A percentile compares a stretch with the other conserved stretches of the same genome.
Evolutionary conservation across 139 green algal genomes (phyloP).

Genomic region (Nannochloris sp.): DNA sequence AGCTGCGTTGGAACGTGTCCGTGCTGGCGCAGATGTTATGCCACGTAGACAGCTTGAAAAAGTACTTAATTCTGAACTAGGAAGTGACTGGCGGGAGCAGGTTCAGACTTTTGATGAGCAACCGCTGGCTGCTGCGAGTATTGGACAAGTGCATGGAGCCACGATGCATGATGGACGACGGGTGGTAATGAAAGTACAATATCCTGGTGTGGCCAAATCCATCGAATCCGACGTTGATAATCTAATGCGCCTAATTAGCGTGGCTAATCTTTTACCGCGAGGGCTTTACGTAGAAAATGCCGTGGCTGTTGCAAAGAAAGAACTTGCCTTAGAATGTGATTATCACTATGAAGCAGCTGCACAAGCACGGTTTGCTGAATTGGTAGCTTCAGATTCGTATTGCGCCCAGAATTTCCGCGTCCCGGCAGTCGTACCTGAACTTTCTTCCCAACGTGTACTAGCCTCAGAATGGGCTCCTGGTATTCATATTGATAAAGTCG

Average conservation of each 20-base stretch:
- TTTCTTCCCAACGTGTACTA: slow-evolving; percentile 66
- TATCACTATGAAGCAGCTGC: slow-evolving; percentile 63
- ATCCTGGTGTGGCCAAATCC: slow-evolving; percentile 80
- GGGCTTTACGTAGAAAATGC: slow-evolving; percentile 83
- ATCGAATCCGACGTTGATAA: slow-evolving; percentile 93
- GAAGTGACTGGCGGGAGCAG: slow-evolving; percentile 51
- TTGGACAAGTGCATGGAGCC: slow-evolving; percentile 78
- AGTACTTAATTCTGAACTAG: slow-evolving; percentile 68
- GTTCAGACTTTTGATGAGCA: slow-evolving; percentile 68
- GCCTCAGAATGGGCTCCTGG: slow-evolving; percentile 75
- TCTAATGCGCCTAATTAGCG: slow-evolving; percentile 75
- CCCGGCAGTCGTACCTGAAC: slow-evolving; percentile 60
- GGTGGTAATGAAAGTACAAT: slow-evolving; percentile 89
- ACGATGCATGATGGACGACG: slow-evolving; percentile 57
- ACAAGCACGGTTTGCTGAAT: slow-evolving; percentile 48
- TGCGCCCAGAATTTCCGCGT: slow-evolving; percentile 52
- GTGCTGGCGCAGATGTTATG: slow-evolving; percentile 88
- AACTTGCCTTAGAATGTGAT: slow-evolving; percentile 91
- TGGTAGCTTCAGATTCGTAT: slow-evolving; percentile 44
- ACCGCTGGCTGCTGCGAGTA: slow-evolving; percentile 83
- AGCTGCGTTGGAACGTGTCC: slow-evolving; percentile 77
- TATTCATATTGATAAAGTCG: slow-evolving; percentile 74
- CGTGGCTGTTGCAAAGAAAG: slow-evolving; percentile 78
- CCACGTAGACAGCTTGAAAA: slow-evolving; percentile 76
- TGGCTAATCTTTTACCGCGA: slow-evolving; percentile 80